Evolutionary conservation across 345 rosid species (phyloP).

Genomic region (Reutealis trisperma): DNA sequence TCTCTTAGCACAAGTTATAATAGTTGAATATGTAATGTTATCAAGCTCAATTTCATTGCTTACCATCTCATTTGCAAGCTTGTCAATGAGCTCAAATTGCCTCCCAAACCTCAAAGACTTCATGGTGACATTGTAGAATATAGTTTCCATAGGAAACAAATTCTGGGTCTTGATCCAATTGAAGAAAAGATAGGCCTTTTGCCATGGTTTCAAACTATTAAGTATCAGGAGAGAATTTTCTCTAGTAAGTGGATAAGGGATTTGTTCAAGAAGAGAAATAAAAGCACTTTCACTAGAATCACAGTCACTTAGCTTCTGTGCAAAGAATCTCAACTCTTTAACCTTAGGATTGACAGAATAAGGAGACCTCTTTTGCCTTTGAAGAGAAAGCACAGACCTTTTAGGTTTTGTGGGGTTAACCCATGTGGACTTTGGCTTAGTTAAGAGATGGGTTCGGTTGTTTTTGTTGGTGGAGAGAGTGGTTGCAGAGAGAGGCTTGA

Average conservation of each 20-base stretch:
- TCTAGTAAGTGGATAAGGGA: constrained; percentile 56
- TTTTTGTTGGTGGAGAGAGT: constrained; percentile 45
- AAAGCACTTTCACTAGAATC: constrained; percentile 48
- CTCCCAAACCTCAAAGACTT: constrained; percentile 82
- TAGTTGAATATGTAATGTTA: constrained; percentile 92
- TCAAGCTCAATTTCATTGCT: constrained; percentile 71
- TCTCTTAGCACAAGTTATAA: constrained; percentile 83
- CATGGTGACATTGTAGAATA: constrained; percentile 79
- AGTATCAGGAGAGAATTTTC: constrained; percentile 73
- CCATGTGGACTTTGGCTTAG: constrained; percentile 81
- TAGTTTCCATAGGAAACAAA: constrained; percentile 75
- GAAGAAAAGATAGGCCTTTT: constrained; percentile 65
- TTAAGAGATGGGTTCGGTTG: constrained; percentile 44
- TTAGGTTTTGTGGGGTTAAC: constrained; percentile 80
- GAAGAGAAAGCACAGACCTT: constrained; percentile 83
- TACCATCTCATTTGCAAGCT: constrained; percentile 83
- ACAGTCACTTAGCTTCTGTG: constrained; percentile 68
- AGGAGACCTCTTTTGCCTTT: constrained; percentile 68
- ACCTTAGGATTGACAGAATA: constrained; percentile 63
- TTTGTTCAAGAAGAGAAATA: constrained; percentile 49
- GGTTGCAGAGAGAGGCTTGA: constrained; percentile 70
- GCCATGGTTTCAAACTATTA: constrained; percentile 71
- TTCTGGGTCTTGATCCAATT: constrained; percentile 68
- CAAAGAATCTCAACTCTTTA: constrained; percentile 60
- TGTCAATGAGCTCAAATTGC: constrained; percentile 81